Percentiles rank a stretch among this genome's conserved stretches.
Conservation (phyloP, 768 basidiomycete species). For the Boletus fagicola region DNA sequence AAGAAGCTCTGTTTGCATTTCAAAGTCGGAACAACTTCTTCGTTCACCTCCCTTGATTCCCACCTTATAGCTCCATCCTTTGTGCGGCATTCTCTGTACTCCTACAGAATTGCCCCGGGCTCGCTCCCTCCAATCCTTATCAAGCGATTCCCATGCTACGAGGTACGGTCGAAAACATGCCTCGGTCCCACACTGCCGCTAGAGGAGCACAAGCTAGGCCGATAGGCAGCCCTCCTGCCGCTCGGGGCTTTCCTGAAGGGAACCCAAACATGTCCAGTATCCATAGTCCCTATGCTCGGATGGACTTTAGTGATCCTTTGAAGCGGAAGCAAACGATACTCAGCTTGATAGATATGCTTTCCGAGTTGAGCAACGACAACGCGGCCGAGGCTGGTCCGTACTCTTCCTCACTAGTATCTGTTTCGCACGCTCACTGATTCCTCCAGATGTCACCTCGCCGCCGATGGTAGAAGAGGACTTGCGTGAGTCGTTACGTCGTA, state of each 20-base stretch:
- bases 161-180: conserved; percentile 31
- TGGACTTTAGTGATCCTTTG: conserved; percentile 29
- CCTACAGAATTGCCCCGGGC: conserved; percentile 24
- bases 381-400: conserved; percentile 35
- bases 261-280: conserved; percentile 22
- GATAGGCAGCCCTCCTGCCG: conserved; percentile 20
- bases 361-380: conserved; percentile 43
- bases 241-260: conserved; percentile 31
- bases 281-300: conserved; percentile 30
- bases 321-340: conserved; percentile 47
- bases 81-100: conserved; percentile 15
- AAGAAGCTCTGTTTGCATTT: conserved; percentile 35
- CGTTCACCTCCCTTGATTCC: conserved; percentile 29
- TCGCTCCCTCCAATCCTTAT: conserved; percentile 23
- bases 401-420: neutral
- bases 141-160: conserved; percentile 30
- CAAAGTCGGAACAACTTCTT: conserved; percentile 32
- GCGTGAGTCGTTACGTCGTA: conserved; percentile 27
- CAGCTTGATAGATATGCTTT: conserved; percentile 46
- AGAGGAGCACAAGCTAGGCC: conserved; percentile 27
- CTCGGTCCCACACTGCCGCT: conserved; percentile 26
- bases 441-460: conserved; percentile 30
- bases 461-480: conserved; percentile 45
- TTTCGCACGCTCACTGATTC: conserved; percentile 7
- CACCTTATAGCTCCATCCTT: conserved; percentile 30